Evolutionary conservation across 225 moss, liverwort and hornwort genomes (phyloP).

Genomic region (Takakia lepidozioides): DNA sequence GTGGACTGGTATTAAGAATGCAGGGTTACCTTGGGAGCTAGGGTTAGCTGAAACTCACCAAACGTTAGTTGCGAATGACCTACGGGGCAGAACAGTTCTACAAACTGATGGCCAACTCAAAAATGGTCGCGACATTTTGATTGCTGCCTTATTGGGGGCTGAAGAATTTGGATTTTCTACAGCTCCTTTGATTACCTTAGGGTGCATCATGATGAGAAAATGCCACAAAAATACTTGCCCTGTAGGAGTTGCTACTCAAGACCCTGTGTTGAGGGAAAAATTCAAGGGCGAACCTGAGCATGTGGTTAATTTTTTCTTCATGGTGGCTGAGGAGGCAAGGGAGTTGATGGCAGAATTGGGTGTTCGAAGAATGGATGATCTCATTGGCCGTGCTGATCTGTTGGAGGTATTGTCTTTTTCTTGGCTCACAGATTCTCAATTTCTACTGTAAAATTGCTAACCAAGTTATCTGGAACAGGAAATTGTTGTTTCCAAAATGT

Average conservation of each 20-base stretch:
- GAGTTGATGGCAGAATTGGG: slow-evolving; percentile 64
- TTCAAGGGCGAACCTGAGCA: slow-evolving; percentile 66
- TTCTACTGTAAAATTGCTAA: too few species aligned
- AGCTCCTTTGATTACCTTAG: slow-evolving; percentile 65
- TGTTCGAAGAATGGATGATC: slow-evolving; percentile 51
- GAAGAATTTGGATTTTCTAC: slow-evolving; percentile 77
- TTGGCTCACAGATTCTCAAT: too few species aligned
- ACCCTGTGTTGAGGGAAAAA: slow-evolving; percentile 56
- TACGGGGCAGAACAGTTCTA: slow-evolving; percentile 53
- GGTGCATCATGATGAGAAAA: slow-evolving; percentile 83
- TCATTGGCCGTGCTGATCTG: slow-evolving; percentile 56
- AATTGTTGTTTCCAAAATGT: too few species aligned
- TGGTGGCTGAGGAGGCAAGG: slow-evolving; percentile 73
- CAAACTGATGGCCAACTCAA: slow-evolving; percentile 72
- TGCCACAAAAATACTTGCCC: slow-evolving; percentile 80
- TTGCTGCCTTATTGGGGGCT: slow-evolving; percentile 66
- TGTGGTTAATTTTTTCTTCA: slow-evolving; percentile 67
- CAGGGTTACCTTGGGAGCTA: slow-evolving; percentile 72
- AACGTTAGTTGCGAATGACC: slow-evolving; percentile 56
- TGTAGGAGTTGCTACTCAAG: slow-evolving; percentile 70
- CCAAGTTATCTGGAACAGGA: too few species aligned
- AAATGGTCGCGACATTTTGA: slow-evolving; percentile 61
- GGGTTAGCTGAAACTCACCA: slow-evolving; percentile 77
- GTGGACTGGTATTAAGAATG: slow-evolving; percentile 76
- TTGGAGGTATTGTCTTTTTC: too few species aligned